Evolutionary conservation across 2,329 filamentous ascomycete genomes (phyloP), one percentile per base, ranked within the genome.

Genomic region (Coniochaeta sp.): DNA sequence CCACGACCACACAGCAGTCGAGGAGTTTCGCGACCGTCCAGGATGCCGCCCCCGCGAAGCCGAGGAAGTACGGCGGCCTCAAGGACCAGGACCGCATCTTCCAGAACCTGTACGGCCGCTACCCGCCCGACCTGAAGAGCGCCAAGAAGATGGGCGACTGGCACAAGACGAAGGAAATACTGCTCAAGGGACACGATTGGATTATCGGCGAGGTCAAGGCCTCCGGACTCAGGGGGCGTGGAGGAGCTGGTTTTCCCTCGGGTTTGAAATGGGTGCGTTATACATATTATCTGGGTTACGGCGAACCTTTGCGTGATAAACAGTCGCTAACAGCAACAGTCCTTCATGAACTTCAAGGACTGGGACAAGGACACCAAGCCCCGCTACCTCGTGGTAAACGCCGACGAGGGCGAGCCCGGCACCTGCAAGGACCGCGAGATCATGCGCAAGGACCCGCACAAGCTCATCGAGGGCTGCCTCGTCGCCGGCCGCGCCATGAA

Each of bases 371-470:
- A 97, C 70, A 87, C 73, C 63, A 95, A 95, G 74, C 94, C 94
- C 59, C 86, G 94, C 65, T 99, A 99, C 68, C 79, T 99, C 51
- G 92, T 99, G 56, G 90, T 99, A 76, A 99, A 99, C 67, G 94
- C 94, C 60, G 94, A 99, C 70, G 94, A 99, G 77, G 94, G 94
- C 65, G 94, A 99, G 74, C 94, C 94, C 27, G 94, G 94, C 71
- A 99, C 94, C 51, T 99, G 94, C 85, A 99, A 99, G 78, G 94
- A 99, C 72, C 87, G 94, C 67, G 94, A 99, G 73, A 99, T 99
- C 62, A 99, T 99, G 94, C 91, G 94, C 74, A 99, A 99, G 77
- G 94, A 99, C 70, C 94, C 94, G 57, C 94, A 99, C 79, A 99
- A 99, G 81, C 87, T 99, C 59, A 79, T 99, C 66, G 94, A 99